A percentile compares a stretch with the other conserved stretches of the same genome.
Evolutionary conservation across 768 basidiomycete species (phyloP).

Genomic region (Psilocybe sp.): DNA sequence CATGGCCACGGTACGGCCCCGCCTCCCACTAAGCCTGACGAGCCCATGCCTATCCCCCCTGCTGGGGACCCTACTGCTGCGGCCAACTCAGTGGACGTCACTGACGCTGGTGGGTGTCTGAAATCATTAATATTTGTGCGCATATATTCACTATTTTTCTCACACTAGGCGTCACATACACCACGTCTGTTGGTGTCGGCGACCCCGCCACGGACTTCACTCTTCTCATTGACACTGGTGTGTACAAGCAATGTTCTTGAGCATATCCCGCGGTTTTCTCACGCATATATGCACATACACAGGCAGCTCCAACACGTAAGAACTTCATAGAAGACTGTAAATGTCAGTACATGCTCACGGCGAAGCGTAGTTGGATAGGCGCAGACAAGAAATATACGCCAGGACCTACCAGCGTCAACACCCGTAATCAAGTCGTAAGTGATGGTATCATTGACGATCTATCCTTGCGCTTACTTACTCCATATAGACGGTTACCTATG

Average conservation of each 20-base stretch:
- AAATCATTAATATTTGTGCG: neutral
- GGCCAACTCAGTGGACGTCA: slow-evolving; percentile 48
- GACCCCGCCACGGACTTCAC: slow-evolving; percentile 44
- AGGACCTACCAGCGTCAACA: slow-evolving; percentile 41
- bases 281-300: slow-evolving; percentile 3
- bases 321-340: neutral
- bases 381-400: slow-evolving; percentile 43
- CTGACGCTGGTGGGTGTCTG: slow-evolving; percentile 41
- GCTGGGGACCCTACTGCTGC: slow-evolving; percentile 15
- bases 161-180: slow-evolving; percentile 44
- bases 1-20: slow-evolving; percentile 6
- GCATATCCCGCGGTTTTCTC: neutral
- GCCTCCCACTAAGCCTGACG: slow-evolving; percentile 7
- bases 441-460: neutral
- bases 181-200: slow-evolving; percentile 49
- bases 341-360: neutral
- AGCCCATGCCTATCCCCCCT: slow-evolving; percentile 16
- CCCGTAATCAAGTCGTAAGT: slow-evolving; percentile 31
- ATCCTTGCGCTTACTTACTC: slow-evolving; percentile 5
- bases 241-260: slow-evolving; percentile 5
- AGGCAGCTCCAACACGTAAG: slow-evolving; percentile 34
- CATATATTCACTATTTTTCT: neutral
- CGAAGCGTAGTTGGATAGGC: slow-evolving; percentile 44
- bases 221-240: slow-evolving; percentile 59
- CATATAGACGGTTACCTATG: slow-evolving; percentile 48